Percentiles rank a stretch among this genome's conserved stretches.
phyloP scores from a whole-genome alignment of 2,329 filamentous ascomycete species.

The Neoscytalidium dimidiatum region DNA sequence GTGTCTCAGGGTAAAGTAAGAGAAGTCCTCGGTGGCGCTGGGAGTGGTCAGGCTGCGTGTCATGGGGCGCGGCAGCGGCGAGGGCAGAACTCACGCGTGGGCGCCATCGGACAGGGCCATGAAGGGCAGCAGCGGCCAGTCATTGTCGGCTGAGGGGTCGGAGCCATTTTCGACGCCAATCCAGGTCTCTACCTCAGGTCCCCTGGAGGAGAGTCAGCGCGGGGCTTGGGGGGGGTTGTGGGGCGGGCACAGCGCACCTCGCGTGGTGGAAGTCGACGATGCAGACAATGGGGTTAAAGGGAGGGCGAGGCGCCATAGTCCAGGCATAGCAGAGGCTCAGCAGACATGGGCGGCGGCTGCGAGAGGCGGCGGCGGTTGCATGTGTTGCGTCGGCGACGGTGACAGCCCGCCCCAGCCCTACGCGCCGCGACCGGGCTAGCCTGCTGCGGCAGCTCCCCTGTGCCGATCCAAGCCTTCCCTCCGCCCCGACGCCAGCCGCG shows the following conservation, averaged over 20 bases:
- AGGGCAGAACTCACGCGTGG: slow-evolving; percentile 68
- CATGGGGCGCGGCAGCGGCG: background rate
- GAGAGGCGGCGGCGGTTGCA: background rate
- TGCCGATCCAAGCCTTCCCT: background rate
- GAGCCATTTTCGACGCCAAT: slow-evolving; percentile 73
- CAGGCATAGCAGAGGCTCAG: slow-evolving; percentile 15
- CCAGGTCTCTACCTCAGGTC: slow-evolving; percentile 93
- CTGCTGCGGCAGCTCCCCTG: background rate
- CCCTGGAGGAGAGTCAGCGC: slow-evolving; percentile 48
- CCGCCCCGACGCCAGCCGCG: background rate
- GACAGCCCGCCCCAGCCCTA: background rate
- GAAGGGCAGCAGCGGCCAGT: slow-evolving; percentile 90
- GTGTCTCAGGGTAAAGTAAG: slow-evolving; percentile 89
- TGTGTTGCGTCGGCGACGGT: slow-evolving; percentile 5
- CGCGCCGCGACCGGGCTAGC: background rate
- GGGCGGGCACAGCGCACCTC: slow-evolving; percentile 33
- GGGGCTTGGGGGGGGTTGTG: background rate
- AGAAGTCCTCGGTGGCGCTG: slow-evolving; percentile 92
- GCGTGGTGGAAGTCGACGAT: slow-evolving; percentile 58
- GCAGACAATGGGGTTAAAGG: slow-evolving; percentile 51
- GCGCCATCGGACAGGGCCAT: slow-evolving; percentile 97
- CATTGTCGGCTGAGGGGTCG: slow-evolving; percentile 80
- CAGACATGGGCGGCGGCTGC: background rate
- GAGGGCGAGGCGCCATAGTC: slow-evolving; percentile 17
- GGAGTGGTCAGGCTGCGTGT: background rate